Base-by-base conservation (phyloP, 768 basidiomycete species). In the Trametes elegans region DNA sequence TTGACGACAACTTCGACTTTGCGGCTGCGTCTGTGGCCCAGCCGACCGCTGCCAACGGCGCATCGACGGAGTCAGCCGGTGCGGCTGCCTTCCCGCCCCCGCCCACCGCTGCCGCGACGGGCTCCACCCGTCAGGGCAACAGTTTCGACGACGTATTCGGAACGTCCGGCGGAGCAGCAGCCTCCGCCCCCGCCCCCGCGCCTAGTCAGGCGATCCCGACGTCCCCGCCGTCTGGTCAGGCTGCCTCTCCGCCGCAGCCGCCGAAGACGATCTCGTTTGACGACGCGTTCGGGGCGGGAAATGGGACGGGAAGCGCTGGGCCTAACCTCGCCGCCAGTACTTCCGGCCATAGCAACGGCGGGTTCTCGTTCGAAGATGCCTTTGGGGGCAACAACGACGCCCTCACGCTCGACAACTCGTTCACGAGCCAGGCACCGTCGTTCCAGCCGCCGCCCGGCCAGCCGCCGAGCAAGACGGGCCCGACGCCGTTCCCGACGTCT, bases 1-100 rank as follows among this genome's bases (percentile, higher is more conserved):
- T 85, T 58, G 83, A 83, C 21, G 81, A 83, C 59, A 76, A 80
- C 55, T 90, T 90, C 64, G 87, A 90, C 68, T 86, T 85, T 52
- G 74, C 78, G 7, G 66, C 75, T 5, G 71, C 69, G 34, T 58
- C 74, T 8, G 64, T 64, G 31, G 57, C 67, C 24, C 61, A 67
- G 23, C 55, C 69, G 66, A 45, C 62, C 68, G 31, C 66, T 41
- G 59, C 72, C 23, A 74, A 71, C 40, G 71, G 69, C n/a, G 50
- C 47, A 31, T 48, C 58, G 14, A 23, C 52, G 16, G 57, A 44
- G 26, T 54, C 58, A 26, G 54, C 46, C 3, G 48, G 61, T 9
- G 49, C 50, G 5, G 21, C 61, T 10, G 54, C 49, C 8, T 51
- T 55, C 48, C 49, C 60, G 11, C 46, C 44, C 21, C 36, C 58